Percentiles rank a stretch among this genome's conserved stretches.
Evolutionary conservation across 1,284 basidiomycete species (phyloP).

Genomic region (Veloporphyrellus conicus): DNA sequence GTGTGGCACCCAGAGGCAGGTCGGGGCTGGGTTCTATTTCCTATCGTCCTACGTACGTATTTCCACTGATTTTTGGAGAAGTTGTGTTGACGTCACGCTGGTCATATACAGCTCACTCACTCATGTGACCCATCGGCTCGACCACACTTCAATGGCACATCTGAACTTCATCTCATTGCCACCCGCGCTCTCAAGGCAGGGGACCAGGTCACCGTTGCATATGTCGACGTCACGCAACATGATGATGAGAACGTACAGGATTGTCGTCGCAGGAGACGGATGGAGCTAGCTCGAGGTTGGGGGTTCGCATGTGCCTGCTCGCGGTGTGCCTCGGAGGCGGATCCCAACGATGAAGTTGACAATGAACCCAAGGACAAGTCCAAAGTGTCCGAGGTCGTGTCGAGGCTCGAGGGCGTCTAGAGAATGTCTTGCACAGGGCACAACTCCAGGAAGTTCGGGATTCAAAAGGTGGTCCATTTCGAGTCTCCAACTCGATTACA

Average conservation of each 20-base stretch:
- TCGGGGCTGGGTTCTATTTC: conserved; percentile 68
- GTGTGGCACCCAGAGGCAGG: conserved; percentile 65
- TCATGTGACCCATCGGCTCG: conserved; percentile 65
- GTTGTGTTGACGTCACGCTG: background rate
- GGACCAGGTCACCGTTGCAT: conserved; percentile 70
- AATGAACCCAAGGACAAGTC: conserved; percentile 51
- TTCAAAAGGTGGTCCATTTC: background rate
- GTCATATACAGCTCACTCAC: conserved; percentile 48
- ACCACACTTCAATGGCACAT: conserved; percentile 61
- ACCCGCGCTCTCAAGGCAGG: conserved; percentile 61
- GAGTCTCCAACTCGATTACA: background rate
- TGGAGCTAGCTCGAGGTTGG: conserved; percentile 76
- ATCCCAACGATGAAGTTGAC: conserved; percentile 37
- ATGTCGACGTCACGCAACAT: conserved; percentile 59
- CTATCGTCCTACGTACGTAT: conserved; percentile 66
- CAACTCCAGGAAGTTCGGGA: too few relatives aligned
- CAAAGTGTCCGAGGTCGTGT: conserved; percentile 50
- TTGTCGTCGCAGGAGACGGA: conserved; percentile 58
- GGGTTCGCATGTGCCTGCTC: conserved; percentile 68
- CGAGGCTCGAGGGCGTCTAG: conserved; percentile 37
- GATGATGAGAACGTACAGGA: conserved; percentile 50
- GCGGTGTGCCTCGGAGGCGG: conserved; percentile 55
- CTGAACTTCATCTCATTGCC: conserved; percentile 65
- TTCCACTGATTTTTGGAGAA: background rate
- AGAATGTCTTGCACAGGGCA: background rate